Conservation (phyloP, 805 yeast genomes). For the Kuraishia piskuri region DNA sequence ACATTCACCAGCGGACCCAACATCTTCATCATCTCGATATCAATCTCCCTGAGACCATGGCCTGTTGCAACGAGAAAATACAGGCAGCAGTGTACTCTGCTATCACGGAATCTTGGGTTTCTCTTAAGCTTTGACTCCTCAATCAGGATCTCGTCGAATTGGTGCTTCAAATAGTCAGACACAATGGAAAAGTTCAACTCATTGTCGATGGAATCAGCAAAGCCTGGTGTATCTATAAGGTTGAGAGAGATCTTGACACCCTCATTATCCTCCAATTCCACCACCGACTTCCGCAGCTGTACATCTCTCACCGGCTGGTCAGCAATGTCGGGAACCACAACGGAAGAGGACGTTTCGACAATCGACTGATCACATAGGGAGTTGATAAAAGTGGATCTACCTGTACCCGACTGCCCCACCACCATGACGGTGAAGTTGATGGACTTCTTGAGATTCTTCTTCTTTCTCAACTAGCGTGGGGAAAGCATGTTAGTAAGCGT, state of each 20-base stretch:
- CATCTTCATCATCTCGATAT: constrained; percentile 59
- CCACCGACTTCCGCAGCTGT: constrained; percentile 67
- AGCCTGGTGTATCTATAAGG: constrained; percentile 77
- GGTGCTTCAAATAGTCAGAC: constrained; percentile 74
- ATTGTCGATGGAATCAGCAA: constrained; percentile 69
- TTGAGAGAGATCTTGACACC: constrained; percentile 74
- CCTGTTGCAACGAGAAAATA: constrained; percentile 68
- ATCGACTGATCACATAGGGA: constrained; percentile 85
- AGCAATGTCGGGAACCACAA: constrained; percentile 18
- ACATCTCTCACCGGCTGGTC: constrained; percentile 44
- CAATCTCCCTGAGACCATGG: constrained; percentile 63
- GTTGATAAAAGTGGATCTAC: constrained; percentile 89
- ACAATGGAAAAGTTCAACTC: constrained; percentile 57
- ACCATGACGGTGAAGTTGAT: constrained; percentile 82
- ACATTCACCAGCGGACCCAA: constrained; percentile 71
- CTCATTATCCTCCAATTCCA: constrained; percentile 80
- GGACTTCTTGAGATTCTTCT: constrained; percentile 75
- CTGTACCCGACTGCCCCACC: constrained; percentile 80
- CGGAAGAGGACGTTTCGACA: constrained; percentile 61
- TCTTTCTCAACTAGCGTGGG: constrained; percentile 40
- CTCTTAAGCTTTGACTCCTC: constrained; percentile 78
- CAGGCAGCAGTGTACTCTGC: constrained; percentile 70
- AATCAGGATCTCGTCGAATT: constrained; percentile 72
- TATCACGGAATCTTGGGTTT: constrained; percentile 79
- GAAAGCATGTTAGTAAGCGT: constrained; percentile 4